These are phyloP conservation scores for Epichloe sp. DNA, from an alignment of 2,329 filamentous ascomycete species.

Conservation along the genomic window DNA sequence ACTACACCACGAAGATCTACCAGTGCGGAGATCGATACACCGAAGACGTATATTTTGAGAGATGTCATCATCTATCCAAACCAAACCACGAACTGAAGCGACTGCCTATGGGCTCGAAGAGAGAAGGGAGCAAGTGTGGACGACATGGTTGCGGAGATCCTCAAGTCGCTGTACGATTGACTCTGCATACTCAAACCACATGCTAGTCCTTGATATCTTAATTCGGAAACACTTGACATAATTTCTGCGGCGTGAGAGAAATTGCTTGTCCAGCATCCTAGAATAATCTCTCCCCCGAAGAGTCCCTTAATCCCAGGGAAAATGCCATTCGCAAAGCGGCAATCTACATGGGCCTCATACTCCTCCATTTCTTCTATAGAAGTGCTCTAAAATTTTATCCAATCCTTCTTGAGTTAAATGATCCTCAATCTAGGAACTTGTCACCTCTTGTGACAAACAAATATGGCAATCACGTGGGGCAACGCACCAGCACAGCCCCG, in stretches of 20 bases:
- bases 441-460: no score
- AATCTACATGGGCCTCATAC: neutral
- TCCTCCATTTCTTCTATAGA: neutral
- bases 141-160: slow-evolving; percentile 1
- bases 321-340: neutral
- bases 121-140: slow-evolving; percentile 1
- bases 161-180: neutral
- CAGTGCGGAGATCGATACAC: slow-evolving; percentile 2
- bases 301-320: neutral
- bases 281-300: slow-evolving; percentile 3
- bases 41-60: slow-evolving; percentile 1
- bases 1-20: neutral
- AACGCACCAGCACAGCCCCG: no score
- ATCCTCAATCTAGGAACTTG: no score
- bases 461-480: no score
- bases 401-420: no score
- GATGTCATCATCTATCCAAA: slow-evolving; percentile 1
- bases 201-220: neutral
- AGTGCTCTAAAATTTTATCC: no score
- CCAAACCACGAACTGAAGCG: neutral
- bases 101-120: neutral
- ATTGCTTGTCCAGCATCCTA: slow-evolving; percentile 4
- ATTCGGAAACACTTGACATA: neutral
- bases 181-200: neutral
- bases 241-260: slow-evolving; percentile 1